phyloP scores from a whole-genome alignment of 208 protist species.

The Acanthamoeba culbertsoni region DNA sequence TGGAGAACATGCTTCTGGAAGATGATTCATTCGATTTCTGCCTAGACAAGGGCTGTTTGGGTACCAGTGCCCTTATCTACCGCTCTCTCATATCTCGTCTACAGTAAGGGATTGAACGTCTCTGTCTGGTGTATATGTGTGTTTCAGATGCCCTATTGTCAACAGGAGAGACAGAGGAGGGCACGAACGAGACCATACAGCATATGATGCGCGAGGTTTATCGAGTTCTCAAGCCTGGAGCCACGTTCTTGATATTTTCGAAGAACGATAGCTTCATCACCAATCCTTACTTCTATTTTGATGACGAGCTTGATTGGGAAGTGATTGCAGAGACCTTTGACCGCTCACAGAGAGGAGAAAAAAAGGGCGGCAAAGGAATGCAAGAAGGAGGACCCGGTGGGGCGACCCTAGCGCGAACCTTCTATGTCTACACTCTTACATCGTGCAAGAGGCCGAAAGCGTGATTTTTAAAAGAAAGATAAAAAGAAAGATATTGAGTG shows the following conservation, averaged over 20 bases:
- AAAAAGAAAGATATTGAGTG: neutral
- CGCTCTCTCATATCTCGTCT: neutral
- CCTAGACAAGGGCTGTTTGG: neutral
- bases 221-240: constrained; percentile 8
- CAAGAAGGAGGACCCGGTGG: neutral
- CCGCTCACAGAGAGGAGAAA: neutral
- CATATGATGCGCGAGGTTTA: constrained; percentile 30
- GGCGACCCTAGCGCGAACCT: neutral
- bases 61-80: neutral
- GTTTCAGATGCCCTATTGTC: neutral
- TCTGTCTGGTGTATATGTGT: neutral
- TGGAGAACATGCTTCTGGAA: neutral
- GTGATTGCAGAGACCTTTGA: constrained; percentile 4
- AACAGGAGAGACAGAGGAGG: neutral
- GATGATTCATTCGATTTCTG: constrained; percentile 7
- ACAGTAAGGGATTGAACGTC: neutral
- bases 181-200: constrained; percentile 16
- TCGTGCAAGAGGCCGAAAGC: neutral
- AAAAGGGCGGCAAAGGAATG: neutral
- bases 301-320: neutral
- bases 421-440: constrained; percentile 14
- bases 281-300: constrained; percentile 15
- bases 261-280: constrained; percentile 49
- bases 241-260: constrained; percentile 26
- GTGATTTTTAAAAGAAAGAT: neutral